These are phyloP conservation scores for Capsicum chinense DNA, from an alignment of 257 asterid species.

Conservation along the genomic window DNA sequence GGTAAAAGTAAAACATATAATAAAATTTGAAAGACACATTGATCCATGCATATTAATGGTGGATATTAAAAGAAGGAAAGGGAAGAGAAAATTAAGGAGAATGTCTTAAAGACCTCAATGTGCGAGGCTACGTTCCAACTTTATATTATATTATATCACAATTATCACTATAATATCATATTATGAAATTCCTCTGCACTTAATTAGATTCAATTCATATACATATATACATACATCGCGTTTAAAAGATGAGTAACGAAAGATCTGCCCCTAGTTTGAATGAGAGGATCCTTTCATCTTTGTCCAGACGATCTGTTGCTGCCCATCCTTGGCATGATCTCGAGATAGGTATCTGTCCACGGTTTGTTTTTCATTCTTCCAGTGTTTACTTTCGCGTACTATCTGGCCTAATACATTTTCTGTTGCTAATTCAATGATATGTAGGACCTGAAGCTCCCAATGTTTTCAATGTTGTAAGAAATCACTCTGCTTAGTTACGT, in stretches of 20 bases:
- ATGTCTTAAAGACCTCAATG: not conserved
- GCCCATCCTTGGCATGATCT: conserved; percentile 77
- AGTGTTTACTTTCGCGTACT: not conserved
- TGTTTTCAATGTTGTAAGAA: conserved; percentile 54
- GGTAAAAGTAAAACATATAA: too few relatives aligned
- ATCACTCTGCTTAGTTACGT: not conserved
- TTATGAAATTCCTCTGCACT: not conserved
- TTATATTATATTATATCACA: not conserved
- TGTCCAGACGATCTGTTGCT: conserved; percentile 63
- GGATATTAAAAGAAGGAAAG: not conserved
- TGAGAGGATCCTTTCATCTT: conserved; percentile 64
- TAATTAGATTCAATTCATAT: not conserved
- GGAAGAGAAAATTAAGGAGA: conserved; percentile 15
- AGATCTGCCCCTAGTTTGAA: conserved; percentile 41
- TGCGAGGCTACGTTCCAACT: not conserved
- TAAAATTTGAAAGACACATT: too few relatives aligned
- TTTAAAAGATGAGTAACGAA: not conserved
- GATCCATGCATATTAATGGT: not conserved
- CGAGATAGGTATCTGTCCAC: conserved; percentile 48
- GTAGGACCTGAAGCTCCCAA: conserved; percentile 71
- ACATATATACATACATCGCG: not conserved
- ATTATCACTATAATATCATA: not conserved
- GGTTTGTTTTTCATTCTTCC: not conserved
- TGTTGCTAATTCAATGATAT: not conserved
- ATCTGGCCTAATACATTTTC: not conserved